Conservation (phyloP, 31 red algal genomes). For the Odonthalia washingtoniensis region DNA sequence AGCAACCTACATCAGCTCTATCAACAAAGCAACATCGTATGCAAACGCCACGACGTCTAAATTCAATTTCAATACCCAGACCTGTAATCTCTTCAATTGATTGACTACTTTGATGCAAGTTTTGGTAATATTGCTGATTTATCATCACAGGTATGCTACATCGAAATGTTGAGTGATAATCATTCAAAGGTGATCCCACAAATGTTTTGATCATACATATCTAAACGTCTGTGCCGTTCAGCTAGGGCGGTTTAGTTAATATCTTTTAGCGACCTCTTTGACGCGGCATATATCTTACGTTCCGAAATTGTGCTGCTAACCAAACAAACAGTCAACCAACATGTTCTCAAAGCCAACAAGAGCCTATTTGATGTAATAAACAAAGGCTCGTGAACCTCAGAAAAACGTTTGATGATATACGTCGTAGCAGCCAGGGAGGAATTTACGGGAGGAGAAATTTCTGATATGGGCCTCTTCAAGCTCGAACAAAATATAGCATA, state of each 20-base stretch:
- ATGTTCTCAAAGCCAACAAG: background rate
- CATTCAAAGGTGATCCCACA: background rate
- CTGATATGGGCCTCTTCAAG: background rate
- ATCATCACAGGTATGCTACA: background rate
- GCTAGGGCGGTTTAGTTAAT: slow-evolving; percentile 24
- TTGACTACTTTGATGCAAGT: background rate
- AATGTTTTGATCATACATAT: slow-evolving; percentile 28
- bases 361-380: background rate
- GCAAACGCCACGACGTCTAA: background rate
- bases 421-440: slow-evolving; percentile 11
- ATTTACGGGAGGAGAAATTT: background rate
- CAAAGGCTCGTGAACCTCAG: slow-evolving; percentile 19
- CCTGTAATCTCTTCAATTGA: background rate
- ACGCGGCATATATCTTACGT: background rate
- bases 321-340: background rate
- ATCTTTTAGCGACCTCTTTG: slow-evolving; percentile 41
- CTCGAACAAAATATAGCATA: background rate
- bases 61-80: background rate
- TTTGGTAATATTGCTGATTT: background rate
- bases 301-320: background rate
- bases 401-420: slow-evolving; percentile 28
- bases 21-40: background rate
- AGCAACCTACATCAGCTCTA: no score
- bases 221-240: background rate
- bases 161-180: background rate